A percentile compares a stretch with the other conserved stretches of the same genome.
Conservation (phyloP, 208 protist genomes). For the Herpetomonas muscarum region DNA sequence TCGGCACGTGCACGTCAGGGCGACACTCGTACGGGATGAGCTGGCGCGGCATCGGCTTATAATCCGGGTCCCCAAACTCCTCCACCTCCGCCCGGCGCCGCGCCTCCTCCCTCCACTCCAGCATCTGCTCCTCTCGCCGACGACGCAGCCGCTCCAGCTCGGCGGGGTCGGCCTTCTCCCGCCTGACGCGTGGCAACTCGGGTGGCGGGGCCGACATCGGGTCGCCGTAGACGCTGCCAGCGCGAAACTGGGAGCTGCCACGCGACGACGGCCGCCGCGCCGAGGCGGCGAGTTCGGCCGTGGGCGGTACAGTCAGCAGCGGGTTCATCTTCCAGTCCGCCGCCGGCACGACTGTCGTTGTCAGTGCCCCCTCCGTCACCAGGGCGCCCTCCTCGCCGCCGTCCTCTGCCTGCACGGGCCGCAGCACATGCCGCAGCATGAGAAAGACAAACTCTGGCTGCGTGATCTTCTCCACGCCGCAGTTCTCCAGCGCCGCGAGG, state of each 20-base stretch:
- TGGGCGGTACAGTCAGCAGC: neutral
- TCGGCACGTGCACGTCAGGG: conserved; percentile 48
- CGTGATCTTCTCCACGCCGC: conserved; percentile 20
- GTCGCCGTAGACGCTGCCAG: conserved; percentile 10
- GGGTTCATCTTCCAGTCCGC: neutral
- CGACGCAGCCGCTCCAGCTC: conserved; percentile 31
- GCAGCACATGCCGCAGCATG: conserved; percentile 19
- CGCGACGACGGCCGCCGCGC: neutral
- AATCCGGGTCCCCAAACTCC: conserved; percentile 20
- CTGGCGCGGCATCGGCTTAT: conserved; percentile 41
- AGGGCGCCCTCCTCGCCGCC: conserved; percentile 10
- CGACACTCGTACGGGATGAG: conserved; percentile 75
- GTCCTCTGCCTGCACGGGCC: conserved; percentile 3
- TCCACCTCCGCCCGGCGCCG: conserved; percentile 22
- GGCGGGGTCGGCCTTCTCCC: conserved; percentile 40
- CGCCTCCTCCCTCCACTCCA: conserved; percentile 34
- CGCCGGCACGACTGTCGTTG: conserved; percentile 1
- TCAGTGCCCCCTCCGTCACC: conserved; percentile 4
- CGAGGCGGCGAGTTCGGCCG: neutral
- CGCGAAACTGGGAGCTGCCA: neutral
- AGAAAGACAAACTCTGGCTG: conserved; percentile 46
- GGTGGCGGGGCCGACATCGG: conserved; percentile 1
- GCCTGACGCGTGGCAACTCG: conserved; percentile 21
- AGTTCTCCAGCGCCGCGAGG: conserved; percentile 35
- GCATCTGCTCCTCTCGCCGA: conserved; percentile 32